A percentile compares a stretch with the other conserved stretches of the same genome.
These are phyloP conservation scores for Miscanthus sacchariflorus DNA, from an alignment of 202 grass and related monocot genomes.

Conservation along the genomic window DNA sequence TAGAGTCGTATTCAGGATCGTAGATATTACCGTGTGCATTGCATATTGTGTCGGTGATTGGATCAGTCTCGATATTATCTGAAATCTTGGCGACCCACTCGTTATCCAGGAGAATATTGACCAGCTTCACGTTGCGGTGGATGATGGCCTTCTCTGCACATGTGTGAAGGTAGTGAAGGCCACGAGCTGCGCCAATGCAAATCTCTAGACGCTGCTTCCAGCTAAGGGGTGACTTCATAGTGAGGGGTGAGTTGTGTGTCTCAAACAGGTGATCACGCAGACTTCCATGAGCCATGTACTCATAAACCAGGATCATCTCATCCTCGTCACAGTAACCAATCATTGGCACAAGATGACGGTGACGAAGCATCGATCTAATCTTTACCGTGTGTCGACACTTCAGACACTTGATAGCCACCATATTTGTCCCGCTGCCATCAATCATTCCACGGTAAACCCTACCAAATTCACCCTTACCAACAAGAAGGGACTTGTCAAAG, in stretches of 20 bases:
- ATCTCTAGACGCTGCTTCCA: constrained; percentile 53
- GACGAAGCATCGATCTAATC: constrained; percentile 45
- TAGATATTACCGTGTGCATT: neutral
- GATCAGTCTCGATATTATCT: neutral
- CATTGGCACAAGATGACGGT: constrained; percentile 52
- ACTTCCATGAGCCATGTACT: constrained; percentile 51
- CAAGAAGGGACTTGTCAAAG: constrained; percentile 50
- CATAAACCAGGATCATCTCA: constrained; percentile 60
- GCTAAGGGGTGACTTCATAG: neutral
- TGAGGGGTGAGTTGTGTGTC: neutral
- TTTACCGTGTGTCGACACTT: constrained; percentile 36
- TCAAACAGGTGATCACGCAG: constrained; percentile 50
- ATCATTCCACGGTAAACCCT: constrained; percentile 59
- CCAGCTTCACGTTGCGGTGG: constrained; percentile 43
- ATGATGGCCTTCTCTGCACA: constrained; percentile 44
- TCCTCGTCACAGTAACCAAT: constrained; percentile 58
- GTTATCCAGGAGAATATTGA: neutral
- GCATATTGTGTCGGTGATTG: too few species aligned
- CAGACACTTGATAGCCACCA: constrained; percentile 55
- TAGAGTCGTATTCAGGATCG: constrained; percentile 49
- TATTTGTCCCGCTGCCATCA: constrained; percentile 30
- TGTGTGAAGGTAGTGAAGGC: constrained; percentile 56
- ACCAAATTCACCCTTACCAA: constrained; percentile 58
- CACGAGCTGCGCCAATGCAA: constrained; percentile 58
- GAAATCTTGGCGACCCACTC: constrained; percentile 46